Percentiles rank a stretch among this genome's conserved stretches.
phyloP scores from a whole-genome alignment of 2,329 filamentous ascomycete species.

The Aotearoamyces nothofagi region DNA sequence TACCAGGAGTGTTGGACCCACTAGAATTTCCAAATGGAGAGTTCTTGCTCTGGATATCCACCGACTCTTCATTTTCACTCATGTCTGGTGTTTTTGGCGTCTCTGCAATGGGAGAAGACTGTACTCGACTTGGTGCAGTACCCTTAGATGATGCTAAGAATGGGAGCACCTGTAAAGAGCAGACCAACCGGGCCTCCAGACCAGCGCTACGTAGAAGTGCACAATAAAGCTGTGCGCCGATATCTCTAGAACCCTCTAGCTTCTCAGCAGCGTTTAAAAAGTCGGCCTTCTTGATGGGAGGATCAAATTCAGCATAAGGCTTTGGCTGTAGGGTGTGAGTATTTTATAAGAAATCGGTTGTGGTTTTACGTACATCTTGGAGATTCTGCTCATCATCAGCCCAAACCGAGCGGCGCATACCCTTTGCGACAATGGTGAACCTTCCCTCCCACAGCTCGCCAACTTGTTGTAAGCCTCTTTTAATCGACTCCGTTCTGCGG shows the following conservation, averaged over 20 bases:
- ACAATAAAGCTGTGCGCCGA: conserved; percentile 84
- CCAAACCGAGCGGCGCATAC: conserved; percentile 61
- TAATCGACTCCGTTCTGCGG: conserved; percentile 58
- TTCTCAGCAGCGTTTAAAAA: conserved; percentile 53
- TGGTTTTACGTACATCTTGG: conserved; percentile 30
- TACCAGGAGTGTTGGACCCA: conserved; percentile 4
- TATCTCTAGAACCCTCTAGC: conserved; percentile 70
- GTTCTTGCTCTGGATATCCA: conserved; percentile 3
- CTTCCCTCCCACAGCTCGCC: conserved; percentile 50
- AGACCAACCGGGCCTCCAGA: conserved; percentile 69
- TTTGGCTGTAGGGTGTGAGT: conserved; percentile 28
- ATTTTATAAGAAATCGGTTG: conserved; percentile 5
- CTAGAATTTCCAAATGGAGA: conserved; percentile 5
- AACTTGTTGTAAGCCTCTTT: conserved; percentile 61
- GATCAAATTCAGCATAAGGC: conserved; percentile 48
- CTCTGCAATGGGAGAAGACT: neutral
- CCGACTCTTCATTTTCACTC: conserved; percentile 17
- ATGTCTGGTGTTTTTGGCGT: conserved; percentile 15
- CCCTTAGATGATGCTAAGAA: conserved; percentile 24
- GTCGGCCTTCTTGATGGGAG: conserved; percentile 52
- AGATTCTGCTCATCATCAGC: conserved; percentile 48
- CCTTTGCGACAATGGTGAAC: conserved; percentile 58
- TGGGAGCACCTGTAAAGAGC: conserved; percentile 67
- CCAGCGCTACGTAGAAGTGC: conserved; percentile 72
- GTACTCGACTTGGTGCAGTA: conserved; percentile 11